Evolutionary conservation across 2,329 filamentous ascomycete genomes (phyloP).

Genomic region (Ophiosphaerella herpotricha): DNA sequence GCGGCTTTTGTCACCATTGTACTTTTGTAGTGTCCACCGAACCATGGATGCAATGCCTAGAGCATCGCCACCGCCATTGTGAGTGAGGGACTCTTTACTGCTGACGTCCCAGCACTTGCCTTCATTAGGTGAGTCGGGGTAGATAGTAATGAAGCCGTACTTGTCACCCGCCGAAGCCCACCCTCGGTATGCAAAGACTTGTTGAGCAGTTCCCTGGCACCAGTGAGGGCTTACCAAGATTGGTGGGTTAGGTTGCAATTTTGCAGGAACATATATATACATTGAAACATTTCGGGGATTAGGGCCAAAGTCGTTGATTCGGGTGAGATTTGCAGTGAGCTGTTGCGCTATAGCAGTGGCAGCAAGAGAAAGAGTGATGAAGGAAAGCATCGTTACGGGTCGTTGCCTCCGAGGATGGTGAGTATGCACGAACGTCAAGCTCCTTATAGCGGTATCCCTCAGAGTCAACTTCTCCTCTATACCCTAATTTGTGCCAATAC

Average conservation of each 20-base stretch:
- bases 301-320: conserved; percentile 35
- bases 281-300: conserved; percentile 41
- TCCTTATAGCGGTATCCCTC: background rate
- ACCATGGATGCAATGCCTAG: conserved; percentile 42
- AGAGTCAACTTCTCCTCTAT: background rate
- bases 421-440: background rate
- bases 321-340: conserved; percentile 32
- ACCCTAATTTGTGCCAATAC: no score
- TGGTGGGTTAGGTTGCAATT: conserved; percentile 31
- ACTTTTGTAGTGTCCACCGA: conserved; percentile 34
- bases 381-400: conserved; percentile 3
- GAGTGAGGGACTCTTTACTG: conserved; percentile 37
- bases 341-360: conserved; percentile 20
- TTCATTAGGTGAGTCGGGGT: conserved; percentile 35
- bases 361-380: conserved; percentile 16
- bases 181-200: conserved; percentile 32
- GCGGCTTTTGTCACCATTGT: conserved; percentile 31
- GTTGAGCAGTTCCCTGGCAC: conserved; percentile 39
- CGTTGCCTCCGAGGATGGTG: background rate
- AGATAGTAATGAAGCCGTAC: conserved; percentile 44
- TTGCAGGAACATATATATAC: conserved; percentile 41
- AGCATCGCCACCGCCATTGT: conserved; percentile 41
- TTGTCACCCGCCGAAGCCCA: conserved; percentile 37
- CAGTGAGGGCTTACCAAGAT: conserved; percentile 41
- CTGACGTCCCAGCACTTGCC: conserved; percentile 45